Evolutionary conservation across 495 filamentous ascomycete species (phyloP).

Genomic region (Hyaloscypha bicolor): DNA sequence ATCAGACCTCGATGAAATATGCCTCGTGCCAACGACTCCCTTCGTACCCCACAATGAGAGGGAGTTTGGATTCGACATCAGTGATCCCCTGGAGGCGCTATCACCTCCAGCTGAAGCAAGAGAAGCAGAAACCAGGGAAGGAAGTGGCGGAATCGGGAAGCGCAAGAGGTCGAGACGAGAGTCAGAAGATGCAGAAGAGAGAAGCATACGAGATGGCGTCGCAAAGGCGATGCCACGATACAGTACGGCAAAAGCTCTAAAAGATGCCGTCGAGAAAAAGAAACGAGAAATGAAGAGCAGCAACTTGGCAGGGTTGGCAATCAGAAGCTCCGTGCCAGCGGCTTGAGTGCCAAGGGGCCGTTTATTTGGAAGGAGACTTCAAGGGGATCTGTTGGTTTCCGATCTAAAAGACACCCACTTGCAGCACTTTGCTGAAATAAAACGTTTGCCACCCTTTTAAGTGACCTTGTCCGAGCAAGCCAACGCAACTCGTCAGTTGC

Average conservation of each 20-base stretch:
- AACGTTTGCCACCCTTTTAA: neutral
- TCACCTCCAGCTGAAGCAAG: neutral
- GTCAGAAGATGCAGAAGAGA: slow-evolving; percentile 9
- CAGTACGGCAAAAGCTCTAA: slow-evolving; percentile 11
- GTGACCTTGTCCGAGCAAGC: neutral
- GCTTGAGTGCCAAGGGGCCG: neutral
- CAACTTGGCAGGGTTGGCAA: neutral
- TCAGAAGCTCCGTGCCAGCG: neutral
- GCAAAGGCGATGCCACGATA: slow-evolving; percentile 14
- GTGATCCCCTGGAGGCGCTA: neutral
- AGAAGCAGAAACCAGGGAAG: neutral
- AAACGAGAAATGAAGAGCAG: slow-evolving; percentile 3
- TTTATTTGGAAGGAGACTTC: neutral
- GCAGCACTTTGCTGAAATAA: neutral
- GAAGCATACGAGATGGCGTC: slow-evolving; percentile 1
- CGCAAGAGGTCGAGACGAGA: neutral
- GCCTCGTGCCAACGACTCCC: slow-evolving; percentile 10
- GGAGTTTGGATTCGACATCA: neutral
- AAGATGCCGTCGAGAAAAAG: slow-evolving; percentile 6
- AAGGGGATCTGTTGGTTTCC: neutral
- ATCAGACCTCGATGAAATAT: slow-evolving; percentile 12
- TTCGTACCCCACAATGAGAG: neutral
- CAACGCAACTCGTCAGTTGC: neutral
- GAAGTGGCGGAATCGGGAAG: neutral
- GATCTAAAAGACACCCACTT: neutral